Percentiles rank a stretch among this genome's conserved stretches.
Conservation (phyloP, 2,329 filamentous ascomycete species). For the Sporothrix brasiliensis region DNA sequence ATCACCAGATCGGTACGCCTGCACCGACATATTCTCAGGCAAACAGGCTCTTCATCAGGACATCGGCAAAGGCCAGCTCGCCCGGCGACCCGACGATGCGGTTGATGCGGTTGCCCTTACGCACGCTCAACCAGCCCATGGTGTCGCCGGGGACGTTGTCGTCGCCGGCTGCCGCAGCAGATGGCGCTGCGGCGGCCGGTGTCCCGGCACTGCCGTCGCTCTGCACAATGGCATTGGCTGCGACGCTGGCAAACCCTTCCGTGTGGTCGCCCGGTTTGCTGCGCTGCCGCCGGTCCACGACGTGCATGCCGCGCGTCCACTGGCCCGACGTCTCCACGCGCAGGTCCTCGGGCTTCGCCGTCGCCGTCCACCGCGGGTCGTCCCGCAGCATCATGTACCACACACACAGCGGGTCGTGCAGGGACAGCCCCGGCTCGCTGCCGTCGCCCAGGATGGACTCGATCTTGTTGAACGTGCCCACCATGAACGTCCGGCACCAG, state of each 20-base stretch:
- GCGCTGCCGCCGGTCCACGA: conserved; percentile 72
- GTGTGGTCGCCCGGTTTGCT: conserved; percentile 53
- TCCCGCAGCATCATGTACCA: conserved; percentile 73
- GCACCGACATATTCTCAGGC: conserved; percentile 41
- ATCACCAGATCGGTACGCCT: neutral
- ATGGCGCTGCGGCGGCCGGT: too few relatives aligned
- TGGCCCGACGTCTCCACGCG: conserved; percentile 87
- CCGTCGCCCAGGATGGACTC: conserved; percentile 62
- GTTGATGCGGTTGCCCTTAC: conserved; percentile 77
- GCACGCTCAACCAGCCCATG: conserved; percentile 72
- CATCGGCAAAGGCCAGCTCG: conserved; percentile 64
- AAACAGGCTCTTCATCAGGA: conserved; percentile 69
- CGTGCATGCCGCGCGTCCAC: conserved; percentile 91
- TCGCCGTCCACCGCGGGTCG: conserved; percentile 60
- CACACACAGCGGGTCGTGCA: conserved; percentile 78
- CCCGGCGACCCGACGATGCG: conserved; percentile 73
- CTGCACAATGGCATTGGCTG: conserved; percentile 39
- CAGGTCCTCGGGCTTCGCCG: conserved; percentile 72
- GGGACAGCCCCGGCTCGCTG: conserved; percentile 61
- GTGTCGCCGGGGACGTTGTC: conserved; percentile 69
- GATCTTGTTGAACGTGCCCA: conserved; percentile 70
- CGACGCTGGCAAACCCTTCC: neutral
- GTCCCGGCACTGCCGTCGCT: conserved; percentile 37
- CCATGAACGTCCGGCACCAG: conserved; percentile 73
- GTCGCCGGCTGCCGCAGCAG: conserved; percentile 37